Percentiles rank a stretch among this genome's conserved stretches.
Conservation (phyloP, 495 filamentous ascomycete genomes). For the Penicillium chermesinum region DNA sequence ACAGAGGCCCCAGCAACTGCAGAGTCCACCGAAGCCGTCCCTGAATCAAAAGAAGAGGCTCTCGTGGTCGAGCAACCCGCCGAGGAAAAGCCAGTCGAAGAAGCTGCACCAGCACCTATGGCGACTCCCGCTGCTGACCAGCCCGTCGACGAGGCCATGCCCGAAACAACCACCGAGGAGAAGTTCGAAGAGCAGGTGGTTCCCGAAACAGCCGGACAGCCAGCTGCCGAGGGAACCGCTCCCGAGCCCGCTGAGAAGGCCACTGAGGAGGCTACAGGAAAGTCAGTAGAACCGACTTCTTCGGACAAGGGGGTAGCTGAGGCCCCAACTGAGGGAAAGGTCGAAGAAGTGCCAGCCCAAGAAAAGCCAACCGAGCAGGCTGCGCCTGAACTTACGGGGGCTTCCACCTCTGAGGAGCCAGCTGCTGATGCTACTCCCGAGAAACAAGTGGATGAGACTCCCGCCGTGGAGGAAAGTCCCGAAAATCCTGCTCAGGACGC, state of each 20-base stretch:
- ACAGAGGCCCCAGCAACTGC: neutral
- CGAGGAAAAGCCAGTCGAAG: too few relatives aligned
- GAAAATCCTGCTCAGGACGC: neutral
- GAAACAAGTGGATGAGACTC: neutral
- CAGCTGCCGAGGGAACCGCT: slow-evolving; percentile 3
- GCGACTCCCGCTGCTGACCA: neutral
- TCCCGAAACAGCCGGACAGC: too few relatives aligned
- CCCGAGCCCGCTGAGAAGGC: slow-evolving; percentile 1
- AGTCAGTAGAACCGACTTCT: neutral
- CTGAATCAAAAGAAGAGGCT: neutral
- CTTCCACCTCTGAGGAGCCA: neutral
- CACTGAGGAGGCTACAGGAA: neutral
- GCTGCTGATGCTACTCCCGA: neutral
- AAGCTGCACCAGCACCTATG: neutral
- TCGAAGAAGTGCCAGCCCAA: neutral
- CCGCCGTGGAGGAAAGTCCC: neutral
- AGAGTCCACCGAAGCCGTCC: neutral
- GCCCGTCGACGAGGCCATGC: neutral
- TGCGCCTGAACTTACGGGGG: neutral
- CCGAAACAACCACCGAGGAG: too few relatives aligned
- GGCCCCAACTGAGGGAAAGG: neutral
- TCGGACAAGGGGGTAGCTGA: neutral
- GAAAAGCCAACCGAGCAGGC: neutral
- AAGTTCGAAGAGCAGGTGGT: slow-evolving; percentile 6
- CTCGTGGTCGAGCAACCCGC: neutral